A percentile compares a stretch with the other conserved stretches of the same genome.
These are phyloP conservation scores for Polyrhizophydium stewartii DNA, from an alignment of 371 early-diverging fungal species.

Conservation along the genomic window DNA sequence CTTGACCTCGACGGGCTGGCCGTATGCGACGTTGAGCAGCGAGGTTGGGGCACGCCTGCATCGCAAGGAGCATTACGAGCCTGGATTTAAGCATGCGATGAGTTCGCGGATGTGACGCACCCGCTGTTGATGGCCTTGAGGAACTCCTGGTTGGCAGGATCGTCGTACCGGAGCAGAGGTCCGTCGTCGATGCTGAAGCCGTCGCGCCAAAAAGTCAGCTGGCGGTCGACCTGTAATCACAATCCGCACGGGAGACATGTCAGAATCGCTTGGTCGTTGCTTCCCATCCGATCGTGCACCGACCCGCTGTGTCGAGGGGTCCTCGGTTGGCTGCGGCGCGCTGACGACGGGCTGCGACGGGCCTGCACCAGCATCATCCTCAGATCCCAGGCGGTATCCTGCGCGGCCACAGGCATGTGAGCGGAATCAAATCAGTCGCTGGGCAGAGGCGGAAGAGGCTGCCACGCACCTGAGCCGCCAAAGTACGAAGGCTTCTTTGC, in stretches of 20 bases:
- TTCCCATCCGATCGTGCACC: too few species aligned
- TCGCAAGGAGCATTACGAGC: not conserved
- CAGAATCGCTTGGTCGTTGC: too few species aligned
- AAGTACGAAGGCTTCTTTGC: slow-evolving; percentile 17
- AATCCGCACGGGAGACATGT: not conserved
- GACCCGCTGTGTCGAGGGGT: not conserved
- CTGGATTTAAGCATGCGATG: not conserved
- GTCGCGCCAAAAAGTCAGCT: slow-evolving; percentile 90
- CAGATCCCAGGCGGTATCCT: slow-evolving; percentile 31
- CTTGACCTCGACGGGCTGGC: slow-evolving; percentile 88
- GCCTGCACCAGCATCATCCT: slow-evolving; percentile 16
- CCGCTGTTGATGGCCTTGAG: slow-evolving; percentile 83
- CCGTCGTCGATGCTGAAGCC: slow-evolving; percentile 96
- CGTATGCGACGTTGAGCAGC: slow-evolving; percentile 83
- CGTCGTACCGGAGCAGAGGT: slow-evolving; percentile 73
- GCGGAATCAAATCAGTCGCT: not conserved
- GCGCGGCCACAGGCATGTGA: too few species aligned
- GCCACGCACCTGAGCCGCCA: slow-evolving; percentile 8
- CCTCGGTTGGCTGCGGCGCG: not conserved
- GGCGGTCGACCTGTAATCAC: slow-evolving; percentile 24
- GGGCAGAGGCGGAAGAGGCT: not conserved
- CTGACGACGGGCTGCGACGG: slow-evolving; percentile 7
- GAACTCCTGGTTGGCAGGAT: slow-evolving; percentile 81
- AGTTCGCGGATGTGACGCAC: slow-evolving; percentile 40
- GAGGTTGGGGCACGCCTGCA: slow-evolving; percentile 74